phyloP scores from a whole-genome alignment of 805 yeast genomes.

The Candida arabinofermentans region DNA sequence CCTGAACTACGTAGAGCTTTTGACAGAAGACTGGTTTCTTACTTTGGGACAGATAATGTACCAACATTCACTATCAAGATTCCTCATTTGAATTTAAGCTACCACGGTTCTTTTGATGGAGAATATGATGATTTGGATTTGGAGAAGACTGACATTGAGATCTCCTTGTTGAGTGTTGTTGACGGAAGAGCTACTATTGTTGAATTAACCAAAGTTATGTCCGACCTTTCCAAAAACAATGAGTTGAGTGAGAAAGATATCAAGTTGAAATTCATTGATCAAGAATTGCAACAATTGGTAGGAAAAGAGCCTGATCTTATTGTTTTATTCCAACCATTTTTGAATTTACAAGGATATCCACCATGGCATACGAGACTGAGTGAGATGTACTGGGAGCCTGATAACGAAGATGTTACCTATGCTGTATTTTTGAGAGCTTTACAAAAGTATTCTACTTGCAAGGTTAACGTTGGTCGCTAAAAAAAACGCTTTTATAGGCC shows the following conservation, averaged over 20 bases:
- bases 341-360: conserved; percentile 91
- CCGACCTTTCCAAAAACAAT: conserved; percentile 61
- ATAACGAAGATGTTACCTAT: conserved; percentile 74
- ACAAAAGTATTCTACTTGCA: conserved; percentile 71
- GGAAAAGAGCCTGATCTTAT: conserved; percentile 93
- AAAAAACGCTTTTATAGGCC: background rate
- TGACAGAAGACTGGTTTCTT: conserved; percentile 54
- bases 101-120: conserved; percentile 37
- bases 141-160: conserved; percentile 36
- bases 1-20: conserved; percentile 56
- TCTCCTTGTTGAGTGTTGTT: conserved; percentile 62
- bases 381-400: conserved; percentile 89
- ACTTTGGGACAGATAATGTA: conserved; percentile 66
- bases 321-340: conserved; percentile 76
- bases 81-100: conserved; percentile 60
- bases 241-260: conserved; percentile 65
- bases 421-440: conserved; percentile 79
- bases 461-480: conserved; percentile 84
- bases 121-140: conserved; percentile 27
- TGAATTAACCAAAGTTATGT: conserved; percentile 80
- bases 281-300: conserved; percentile 67
- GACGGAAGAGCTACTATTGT: conserved; percentile 92
- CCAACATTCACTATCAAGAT: conserved; percentile 61
- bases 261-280: conserved; percentile 70
- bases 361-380: conserved; percentile 96